Evolutionary conservation across 2,329 filamentous ascomycete genomes (phyloP), one percentile per base, ranked within the genome.

Genomic region (Microsporum ferrugineum): DNA sequence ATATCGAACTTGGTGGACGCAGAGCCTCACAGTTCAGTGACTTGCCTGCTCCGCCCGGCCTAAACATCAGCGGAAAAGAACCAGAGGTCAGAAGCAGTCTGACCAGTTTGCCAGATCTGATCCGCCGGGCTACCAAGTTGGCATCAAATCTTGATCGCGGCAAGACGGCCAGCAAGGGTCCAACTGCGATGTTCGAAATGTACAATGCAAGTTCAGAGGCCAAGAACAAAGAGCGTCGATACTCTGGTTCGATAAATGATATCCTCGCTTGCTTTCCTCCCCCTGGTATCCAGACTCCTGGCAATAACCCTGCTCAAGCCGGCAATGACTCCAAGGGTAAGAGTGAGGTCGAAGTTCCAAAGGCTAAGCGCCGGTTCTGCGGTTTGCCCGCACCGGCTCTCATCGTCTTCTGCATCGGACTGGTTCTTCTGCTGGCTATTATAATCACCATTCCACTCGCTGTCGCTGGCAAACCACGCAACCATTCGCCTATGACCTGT

Each of bases 91-190:
- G 94, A 69, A 91, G 90, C 2, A 96, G 91, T 71, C 79, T 96
- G 65, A 97, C 94, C 1, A 96, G 91, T 73, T 77, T 99, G 62
- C 88, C 91, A 0, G 94, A 97, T 71, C 77, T 99, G 63, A 97
- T 99, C 66, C 82, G 85, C 68, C 84, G 94, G 67, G 94, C 94
- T 8, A 97, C 92, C 0, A 85, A 84, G 65, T 78, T 97, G 41
- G 92, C 91, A 14, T 84, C 89, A 0, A 91, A 95, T 74, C 85
- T 99, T 62, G 92, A 97, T 68, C 86, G 86, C 65, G 92, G 92
- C 10, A 86, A 76, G 65, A 86, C 84, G 23, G 84, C 84, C 10
- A 86, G 83, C 68, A 77, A 81, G 61, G 27, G 1, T 7, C 49
- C 27, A n/a, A 67, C 83, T 5, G 81, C 80, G 17, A 72, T 82